Base-by-base conservation (phyloP, 1,284 basidiomycete genomes). In the Ustilago loliicola region DNA sequence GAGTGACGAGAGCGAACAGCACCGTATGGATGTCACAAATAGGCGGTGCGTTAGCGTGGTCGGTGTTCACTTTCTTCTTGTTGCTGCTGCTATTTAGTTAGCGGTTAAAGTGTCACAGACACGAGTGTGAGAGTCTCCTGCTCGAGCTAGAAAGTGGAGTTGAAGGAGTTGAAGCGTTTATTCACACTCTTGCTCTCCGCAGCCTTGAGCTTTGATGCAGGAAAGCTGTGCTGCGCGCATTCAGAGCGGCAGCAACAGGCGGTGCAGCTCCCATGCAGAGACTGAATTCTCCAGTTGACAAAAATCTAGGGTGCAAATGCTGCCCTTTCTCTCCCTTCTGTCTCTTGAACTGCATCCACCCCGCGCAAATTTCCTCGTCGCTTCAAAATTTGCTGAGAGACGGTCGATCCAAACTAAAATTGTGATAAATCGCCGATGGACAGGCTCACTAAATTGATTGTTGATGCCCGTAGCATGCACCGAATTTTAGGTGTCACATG, bases 341-440 rank as follows among this genome's bases (percentile, higher is more conserved):
- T 51, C 21, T 27, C 7, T 21, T 45, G 13, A 15, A 15, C 17
- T 15, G 25, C 47, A 23, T 50, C 25, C 15, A 50, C 27, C 47
- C 47, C 23, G 47, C 47, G 47, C 47, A 17, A 21, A 21, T 48
- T 23, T 48, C 45, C 21, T 48, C 17, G n/a, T 34, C 32, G 32
- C 32, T 34, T n/a, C n/a, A n/a, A n/a, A n/a, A 38, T 15, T 30
- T 57, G 40, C 55, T 21, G 29, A 30, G 25, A 21, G 6, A 25
- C 29, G 21, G 40, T 48, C 57, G 45, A 59, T 59, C 57, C 45
- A 25, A 21, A 30, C 4, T 7, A 19, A 53, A 40, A 40, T 61
- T 55, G 13, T 52, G 48, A 58, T 53, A 61, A 48, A 62, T 42
- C 60, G 66, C 66, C 66, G 66, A 57, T 62, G 66, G 66, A 61